Base-by-base conservation (phyloP, 2,329 filamentous ascomycete genomes). In the Aspergillus sojae region DNA sequence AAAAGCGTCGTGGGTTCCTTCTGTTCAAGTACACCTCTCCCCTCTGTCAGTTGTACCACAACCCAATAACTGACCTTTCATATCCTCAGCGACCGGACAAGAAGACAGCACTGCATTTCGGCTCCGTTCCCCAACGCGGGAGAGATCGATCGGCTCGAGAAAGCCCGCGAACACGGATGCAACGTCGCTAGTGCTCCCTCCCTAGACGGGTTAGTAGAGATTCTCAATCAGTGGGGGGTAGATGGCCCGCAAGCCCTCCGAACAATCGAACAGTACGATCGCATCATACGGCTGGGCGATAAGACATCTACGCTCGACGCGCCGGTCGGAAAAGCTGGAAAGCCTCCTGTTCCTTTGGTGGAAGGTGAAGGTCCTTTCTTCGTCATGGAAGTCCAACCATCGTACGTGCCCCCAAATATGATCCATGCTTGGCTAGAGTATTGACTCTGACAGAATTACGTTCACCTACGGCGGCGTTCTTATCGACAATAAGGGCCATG, bases 381-480 rank as follows among this genome's bases (percentile, higher is more conserved):
- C 58, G 71, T 67, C 12, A 74, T 73, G 60, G 70, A 74, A 58
- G 70, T 74, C 6, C 71, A 74, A 46, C 70, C 71, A 61, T 74
- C 71, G 70, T 72, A 67, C 53, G 68, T 67, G 30, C 43, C 43
- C 43, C 21, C 21, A 5, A 3, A 45, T 45, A 10, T 16, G 43
- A 21, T 23, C 11, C 21, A n/a, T 23, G 11, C n/a, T 5, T 46
- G 21, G 5, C 43, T 46, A 21, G 11, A 23, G 21, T 46, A 6
- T 23, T 46, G 43, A 23, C 43, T n/a, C 43, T 11, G 12, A 57
- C 32, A 72, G 71, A 2, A 73, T 73, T 43, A 73, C 72, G 9
- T 73, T 74, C 61, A 71, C 72, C 4, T 74, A 73, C 23, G 72
- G 72, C 4, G 72, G 70, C 1, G 67, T 74, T 12, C 56, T 57